phyloP scores from a whole-genome alignment of 805 yeast species.

The Candida alai region DNA sequence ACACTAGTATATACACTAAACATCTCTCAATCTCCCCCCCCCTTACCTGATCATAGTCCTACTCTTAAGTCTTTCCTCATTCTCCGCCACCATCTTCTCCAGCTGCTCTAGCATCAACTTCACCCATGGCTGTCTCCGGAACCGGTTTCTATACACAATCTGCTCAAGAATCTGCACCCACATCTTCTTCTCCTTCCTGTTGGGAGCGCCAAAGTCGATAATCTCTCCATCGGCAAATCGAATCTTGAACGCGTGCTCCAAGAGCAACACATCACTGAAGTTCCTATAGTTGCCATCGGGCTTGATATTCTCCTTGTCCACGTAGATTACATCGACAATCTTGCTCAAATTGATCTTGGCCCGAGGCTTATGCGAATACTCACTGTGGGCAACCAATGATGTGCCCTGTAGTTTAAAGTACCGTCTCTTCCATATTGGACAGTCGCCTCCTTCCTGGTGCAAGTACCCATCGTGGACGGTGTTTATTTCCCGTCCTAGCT shows the following conservation, averaged over 20 bases:
- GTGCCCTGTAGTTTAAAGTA: conserved; percentile 71
- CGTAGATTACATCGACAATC: conserved; percentile 49
- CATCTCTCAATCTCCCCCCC: too few species aligned
- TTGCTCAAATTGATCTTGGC: conserved; percentile 74
- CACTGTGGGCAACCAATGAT: conserved; percentile 73
- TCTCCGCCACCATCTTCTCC: too few species aligned
- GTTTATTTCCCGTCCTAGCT: conserved; percentile 24
- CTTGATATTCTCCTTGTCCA: conserved; percentile 35
- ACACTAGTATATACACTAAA: too few species aligned
- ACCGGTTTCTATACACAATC: conserved; percentile 51
- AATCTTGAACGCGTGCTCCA: conserved; percentile 73
- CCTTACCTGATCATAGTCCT: too few species aligned
- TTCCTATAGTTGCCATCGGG: conserved; percentile 45
- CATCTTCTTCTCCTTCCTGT: conserved; percentile 49
- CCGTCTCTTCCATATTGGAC: conserved; percentile 68
- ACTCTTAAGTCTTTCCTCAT: too few species aligned
- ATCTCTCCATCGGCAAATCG: conserved; percentile 75
- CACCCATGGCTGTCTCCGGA: conserved; percentile 62
- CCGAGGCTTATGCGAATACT: conserved; percentile 60
- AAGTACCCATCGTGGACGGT: conserved; percentile 59
- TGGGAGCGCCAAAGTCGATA: conserved; percentile 83
- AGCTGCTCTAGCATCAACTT: conserved; percentile 42
- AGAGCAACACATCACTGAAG: conserved; percentile 65
- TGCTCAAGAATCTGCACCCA: conserved; percentile 66
- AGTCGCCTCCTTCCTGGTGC: conserved; percentile 91